Evolutionary conservation across 371 early-diverging fungal species (phyloP).

Genomic region (Saksenaea oblongispora): DNA sequence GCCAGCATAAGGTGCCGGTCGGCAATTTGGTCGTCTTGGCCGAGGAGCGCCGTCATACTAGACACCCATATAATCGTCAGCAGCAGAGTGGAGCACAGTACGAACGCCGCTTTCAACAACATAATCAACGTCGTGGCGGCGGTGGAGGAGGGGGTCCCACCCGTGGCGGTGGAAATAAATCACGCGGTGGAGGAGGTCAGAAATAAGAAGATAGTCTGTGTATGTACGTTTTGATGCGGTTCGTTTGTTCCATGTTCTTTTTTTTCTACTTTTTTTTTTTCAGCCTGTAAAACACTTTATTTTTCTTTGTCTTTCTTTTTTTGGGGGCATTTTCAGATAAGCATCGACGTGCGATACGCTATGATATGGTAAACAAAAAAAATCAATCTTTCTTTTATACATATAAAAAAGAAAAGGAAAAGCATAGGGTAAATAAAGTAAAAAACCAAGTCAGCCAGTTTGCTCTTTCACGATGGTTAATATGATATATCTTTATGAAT

Average conservation of each 20-base stretch:
- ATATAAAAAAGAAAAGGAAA: not conserved
- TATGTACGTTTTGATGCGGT: not conserved
- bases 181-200: constrained; percentile 1
- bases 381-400: not conserved
- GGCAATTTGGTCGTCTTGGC: constrained; percentile 21
- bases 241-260: constrained; percentile 1
- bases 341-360: not conserved
- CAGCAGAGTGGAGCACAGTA: constrained; percentile 16
- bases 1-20: constrained; percentile 28
- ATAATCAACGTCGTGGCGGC: constrained; percentile 19
- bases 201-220: not conserved
- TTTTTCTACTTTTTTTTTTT: constrained; percentile 1
- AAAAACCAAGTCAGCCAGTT: not conserved
- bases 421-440: not conserved
- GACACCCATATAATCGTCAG: constrained; percentile 11
- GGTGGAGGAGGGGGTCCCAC: constrained; percentile 2
- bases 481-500: not conserved
- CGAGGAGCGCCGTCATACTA: constrained; percentile 30
- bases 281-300: constrained; percentile 6
- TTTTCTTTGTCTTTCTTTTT: not conserved
- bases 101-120: constrained; percentile 22
- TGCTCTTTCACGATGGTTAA: not conserved
- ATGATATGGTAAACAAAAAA: not conserved
- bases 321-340: not conserved
- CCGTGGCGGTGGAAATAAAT: not conserved